These are phyloP conservation scores for Ceratocystis smalleyi DNA, from an alignment of 2,329 filamentous ascomycete genomes.

Conservation along the genomic window DNA sequence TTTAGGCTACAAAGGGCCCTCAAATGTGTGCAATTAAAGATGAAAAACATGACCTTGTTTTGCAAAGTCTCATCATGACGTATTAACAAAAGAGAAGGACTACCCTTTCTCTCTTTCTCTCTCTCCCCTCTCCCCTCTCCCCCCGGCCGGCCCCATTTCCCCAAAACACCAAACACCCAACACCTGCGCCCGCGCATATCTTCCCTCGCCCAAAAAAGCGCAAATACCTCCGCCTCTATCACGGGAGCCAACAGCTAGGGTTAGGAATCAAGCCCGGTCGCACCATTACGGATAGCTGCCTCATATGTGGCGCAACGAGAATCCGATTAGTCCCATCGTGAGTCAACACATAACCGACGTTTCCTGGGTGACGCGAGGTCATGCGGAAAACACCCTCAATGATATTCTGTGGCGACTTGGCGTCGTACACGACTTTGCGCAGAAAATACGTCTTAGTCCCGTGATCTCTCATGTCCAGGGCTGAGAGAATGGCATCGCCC, in stretches of 20 bases:
- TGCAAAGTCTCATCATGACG: too few species aligned
- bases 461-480: background rate
- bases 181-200: background rate
- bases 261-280: constrained; percentile 1
- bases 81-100: too few species aligned
- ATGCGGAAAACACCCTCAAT: background rate
- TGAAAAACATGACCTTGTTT: background rate
- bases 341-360: constrained; percentile 1
- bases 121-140: too few species aligned
- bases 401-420: background rate
- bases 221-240: background rate
- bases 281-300: constrained; percentile 3
- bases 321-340: constrained; percentile 1
- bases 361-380: constrained; percentile 1
- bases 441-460: background rate
- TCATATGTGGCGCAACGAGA: constrained; percentile 3
- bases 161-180: background rate
- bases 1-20: background rate
- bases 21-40: background rate
- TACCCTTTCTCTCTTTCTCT: too few species aligned
- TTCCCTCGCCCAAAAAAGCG: background rate
- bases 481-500: constrained; percentile 1
- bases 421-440: background rate
- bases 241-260: background rate
- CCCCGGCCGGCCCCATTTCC: background rate